Base-by-base conservation (phyloP, 108 stramenopile species). In the Chaetoceros tenuissimus region DNA sequence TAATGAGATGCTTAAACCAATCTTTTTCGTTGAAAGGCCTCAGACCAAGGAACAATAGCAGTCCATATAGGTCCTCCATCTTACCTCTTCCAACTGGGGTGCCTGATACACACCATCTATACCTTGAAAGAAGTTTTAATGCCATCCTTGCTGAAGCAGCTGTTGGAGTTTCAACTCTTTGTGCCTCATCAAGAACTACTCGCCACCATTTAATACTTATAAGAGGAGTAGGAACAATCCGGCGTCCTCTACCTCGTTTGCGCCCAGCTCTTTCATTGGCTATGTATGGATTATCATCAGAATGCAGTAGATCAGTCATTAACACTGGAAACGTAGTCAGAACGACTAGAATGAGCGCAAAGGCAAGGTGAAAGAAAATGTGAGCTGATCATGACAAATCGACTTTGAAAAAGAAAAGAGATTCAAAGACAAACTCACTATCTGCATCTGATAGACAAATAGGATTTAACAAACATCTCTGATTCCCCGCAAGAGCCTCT, bases 61-160 rank as follows among this genome's bases (percentile, higher is more conserved):
- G 29, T 17, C 82, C 87, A 53, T 71, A 80, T 30, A 87, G 49
- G 63, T 84, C 87, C 24, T 84, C 70, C 8, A 88, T 56, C 23
- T 66, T 71, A 31, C 78, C 77, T 28, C 73, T 69, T 2, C 80
- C 82, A 45, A 88, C 68, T 0, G 86, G 86, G 0, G 86, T 88
- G 16, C 86, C 86, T 25, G 70, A 55, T 5, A 88, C 72, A 30
- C 72, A 73, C 86, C 86, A 88, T 23, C 75, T 58, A 47, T 71
- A 53, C 2, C 55, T 43, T 1, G 71, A 60, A 1, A 66, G 40
- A 24, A 88, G 55, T 31, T 79, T 77, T 49, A 76, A 29, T n/a
- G 86, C 85, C 86, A 87, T 87, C 48, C 53, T 54, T 23, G 86
- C 86, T 3, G 80, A 78, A 26, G 66, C 62, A 21, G 87, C 76